Base-by-base conservation (phyloP, 768 basidiomycete genomes). In the Filobasidium floriforme region DNA sequence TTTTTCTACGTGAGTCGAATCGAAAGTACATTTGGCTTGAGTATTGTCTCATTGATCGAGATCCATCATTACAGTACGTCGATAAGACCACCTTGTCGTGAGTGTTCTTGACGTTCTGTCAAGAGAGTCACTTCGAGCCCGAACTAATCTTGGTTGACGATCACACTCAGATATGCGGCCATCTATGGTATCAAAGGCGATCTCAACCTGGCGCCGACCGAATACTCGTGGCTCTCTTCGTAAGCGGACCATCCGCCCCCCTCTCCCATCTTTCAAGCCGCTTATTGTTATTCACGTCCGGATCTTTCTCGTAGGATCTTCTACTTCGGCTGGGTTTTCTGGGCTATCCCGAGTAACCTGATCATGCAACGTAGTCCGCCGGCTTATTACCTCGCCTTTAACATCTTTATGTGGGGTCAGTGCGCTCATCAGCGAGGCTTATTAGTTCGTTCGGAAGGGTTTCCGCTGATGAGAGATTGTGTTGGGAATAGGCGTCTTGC, bases 331-430 rank as follows among this genome's bases (percentile, higher is more conserved):
- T 82, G 81, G 80, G 62, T 81, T 4, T 76, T 69, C 2, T 77
- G 81, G 81, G 81, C 81, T 0, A 73, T 82, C 26, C 81, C 81
- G 0, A 79, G 80, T 11, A 82, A 82, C 65, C 32, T 82, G 41
- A 68, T 81, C 57, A 79, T 82, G 77, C 81, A 81, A 63, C 72
- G 76, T 11, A 78, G 73, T 29, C 80, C 80, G 9, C 74, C 79
- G 1, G 79, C 76, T 26, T 79, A 79, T 37, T 81, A 81, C 63
- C 75, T 81, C 18, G 78, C 79, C 3, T 68, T 74, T 66, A 81
- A 81, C 67, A 80, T 81, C 65, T 73, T 73, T 68, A 73, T 70
- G 63, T 81, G 81, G 81, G 81, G 81, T 55, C 40, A 29, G 63
- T 62, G 52, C 1, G 22, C 51, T 18, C 28, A 46, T 22, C 15